Evolutionary conservation across 495 filamentous ascomycete genomes (phyloP).

Genomic region (Penicillium malachiteum): DNA sequence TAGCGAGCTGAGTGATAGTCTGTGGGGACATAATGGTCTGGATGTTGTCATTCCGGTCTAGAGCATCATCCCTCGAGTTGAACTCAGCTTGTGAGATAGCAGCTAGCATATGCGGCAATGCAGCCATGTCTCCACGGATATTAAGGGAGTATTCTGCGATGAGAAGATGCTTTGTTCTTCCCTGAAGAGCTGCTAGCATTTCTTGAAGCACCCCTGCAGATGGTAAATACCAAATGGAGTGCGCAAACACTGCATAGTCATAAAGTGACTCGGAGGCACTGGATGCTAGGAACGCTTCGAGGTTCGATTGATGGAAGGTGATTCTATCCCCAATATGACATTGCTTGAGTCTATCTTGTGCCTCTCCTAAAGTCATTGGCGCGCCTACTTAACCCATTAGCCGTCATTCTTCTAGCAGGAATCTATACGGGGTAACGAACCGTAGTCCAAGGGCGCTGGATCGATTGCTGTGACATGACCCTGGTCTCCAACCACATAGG

Average conservation of each 20-base stretch:
- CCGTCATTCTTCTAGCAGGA: background rate
- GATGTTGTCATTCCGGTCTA: slow-evolving; percentile 37
- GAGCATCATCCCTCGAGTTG: background rate
- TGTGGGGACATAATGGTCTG: slow-evolving; percentile 40
- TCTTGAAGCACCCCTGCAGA: background rate
- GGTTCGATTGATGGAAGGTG: slow-evolving; percentile 7
- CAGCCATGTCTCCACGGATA: slow-evolving; percentile 1
- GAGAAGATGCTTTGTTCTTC: slow-evolving; percentile 5
- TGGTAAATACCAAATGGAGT: background rate
- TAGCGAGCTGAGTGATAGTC: slow-evolving; percentile 29
- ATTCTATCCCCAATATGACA: background rate
- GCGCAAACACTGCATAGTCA: slow-evolving; percentile 3
- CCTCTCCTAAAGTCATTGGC: slow-evolving; percentile 36
- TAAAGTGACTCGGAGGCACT: slow-evolving; percentile 1
- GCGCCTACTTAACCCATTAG: slow-evolving; percentile 20
- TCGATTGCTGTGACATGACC: slow-evolving; percentile 50
- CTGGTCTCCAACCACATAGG: slow-evolving; percentile 39
- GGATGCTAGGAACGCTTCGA: background rate
- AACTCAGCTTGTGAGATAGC: slow-evolving; percentile 27
- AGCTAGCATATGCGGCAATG: slow-evolving; percentile 27
- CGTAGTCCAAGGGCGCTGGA: slow-evolving; percentile 50
- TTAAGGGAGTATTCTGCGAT: slow-evolving; percentile 4
- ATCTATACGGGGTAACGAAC: slow-evolving; percentile 23
- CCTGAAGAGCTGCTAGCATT: background rate
- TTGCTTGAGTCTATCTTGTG: slow-evolving; percentile 19